A percentile compares a stretch with the other conserved stretches of the same genome.
These are phyloP conservation scores for Backusella parvicylindrica DNA, from an alignment of 192 early-diverging fungal species.

Conservation along the genomic window DNA sequence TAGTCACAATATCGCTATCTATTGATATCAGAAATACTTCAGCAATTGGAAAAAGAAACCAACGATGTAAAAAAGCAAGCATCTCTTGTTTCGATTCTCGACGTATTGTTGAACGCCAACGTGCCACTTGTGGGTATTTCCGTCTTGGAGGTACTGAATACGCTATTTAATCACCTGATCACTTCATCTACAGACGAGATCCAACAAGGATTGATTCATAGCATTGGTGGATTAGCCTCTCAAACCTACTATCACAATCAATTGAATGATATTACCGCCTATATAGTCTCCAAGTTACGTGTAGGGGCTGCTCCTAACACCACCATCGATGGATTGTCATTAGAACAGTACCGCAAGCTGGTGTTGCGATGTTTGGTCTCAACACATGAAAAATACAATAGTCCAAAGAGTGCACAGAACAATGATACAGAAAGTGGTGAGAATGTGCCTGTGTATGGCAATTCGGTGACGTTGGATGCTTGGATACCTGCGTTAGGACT, in stretches of 20 bases:
- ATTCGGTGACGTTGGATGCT: slow-evolving; percentile 12
- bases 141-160: slow-evolving; percentile 48
- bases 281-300: slow-evolving; percentile 42
- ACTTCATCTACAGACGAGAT: slow-evolving; percentile 28
- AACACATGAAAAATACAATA: slow-evolving; percentile 27
- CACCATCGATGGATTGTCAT: slow-evolving; percentile 38
- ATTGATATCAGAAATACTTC: slow-evolving; percentile 45
- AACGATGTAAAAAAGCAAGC: slow-evolving; percentile 31
- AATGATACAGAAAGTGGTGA: background rate
- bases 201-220: slow-evolving; percentile 14
- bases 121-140: slow-evolving; percentile 44
- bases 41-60: slow-evolving; percentile 30
- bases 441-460: background rate
- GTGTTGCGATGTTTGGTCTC: slow-evolving; percentile 45
- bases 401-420: background rate
- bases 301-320: slow-evolving; percentile 8
- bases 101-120: slow-evolving; percentile 37
- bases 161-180: slow-evolving; percentile 38
- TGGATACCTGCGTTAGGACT: slow-evolving; percentile 21
- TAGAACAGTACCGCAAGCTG: slow-evolving; percentile 34
- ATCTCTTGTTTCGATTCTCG: slow-evolving; percentile 41
- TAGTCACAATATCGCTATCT: slow-evolving; percentile 51
- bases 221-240: slow-evolving; percentile 42
- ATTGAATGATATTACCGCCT: slow-evolving; percentile 53
- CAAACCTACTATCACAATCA: slow-evolving; percentile 60